Base-by-base conservation (phyloP, 164 flowering plant genomes). In the Magnolia sinica region DNA sequence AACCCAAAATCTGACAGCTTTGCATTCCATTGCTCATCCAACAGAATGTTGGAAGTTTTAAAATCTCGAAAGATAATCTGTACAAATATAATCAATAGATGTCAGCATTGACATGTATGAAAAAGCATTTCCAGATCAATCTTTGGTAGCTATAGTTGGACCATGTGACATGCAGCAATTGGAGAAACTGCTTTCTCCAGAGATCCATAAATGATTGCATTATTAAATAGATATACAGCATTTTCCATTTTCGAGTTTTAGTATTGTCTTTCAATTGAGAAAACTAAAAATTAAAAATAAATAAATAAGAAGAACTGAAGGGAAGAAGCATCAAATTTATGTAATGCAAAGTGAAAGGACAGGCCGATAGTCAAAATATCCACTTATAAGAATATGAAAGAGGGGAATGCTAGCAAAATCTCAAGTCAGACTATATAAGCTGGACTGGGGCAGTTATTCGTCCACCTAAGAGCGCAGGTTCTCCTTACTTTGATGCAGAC, bases 1-100 rank as follows among this genome's bases (percentile, higher is more conserved):
- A 96, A 80, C 75, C 99, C 99, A 85, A 96, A 96, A 70, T 96
- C 99, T 58, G 99, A 92, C 14, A 96, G 84, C 88, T 96, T 96
- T 8, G 98, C 96, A 82, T 94, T 96, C 97, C 97, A 96, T 19
- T 94, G 82, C 80, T 90, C 93, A 79, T 96, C 99, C 76, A 96
- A 85, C 31, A 94, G 94, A 69, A 96, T 94, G 70, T 96, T 96
- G 72, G 99, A 94, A 58, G 95, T 86, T 75, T 96, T 96, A 78
- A 96, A 91, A 85, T 96, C 99, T 81, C 99, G 80, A 80, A 96
- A 92, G 73, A 96, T 96, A 74, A 96, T 94, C 97, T 96, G 81
- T n/a, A 64, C 9, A 80, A 74, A 24, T 45, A 77, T 9, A 73
- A 64, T 20, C 64, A 23, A 49, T 52, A 61, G 16, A 74, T 68